Evolutionary conservation across 176 grass and related monocot genomes (phyloP), one percentile per base, ranked within the genome.

Genomic region (Alloteropsis semialata): DNA sequence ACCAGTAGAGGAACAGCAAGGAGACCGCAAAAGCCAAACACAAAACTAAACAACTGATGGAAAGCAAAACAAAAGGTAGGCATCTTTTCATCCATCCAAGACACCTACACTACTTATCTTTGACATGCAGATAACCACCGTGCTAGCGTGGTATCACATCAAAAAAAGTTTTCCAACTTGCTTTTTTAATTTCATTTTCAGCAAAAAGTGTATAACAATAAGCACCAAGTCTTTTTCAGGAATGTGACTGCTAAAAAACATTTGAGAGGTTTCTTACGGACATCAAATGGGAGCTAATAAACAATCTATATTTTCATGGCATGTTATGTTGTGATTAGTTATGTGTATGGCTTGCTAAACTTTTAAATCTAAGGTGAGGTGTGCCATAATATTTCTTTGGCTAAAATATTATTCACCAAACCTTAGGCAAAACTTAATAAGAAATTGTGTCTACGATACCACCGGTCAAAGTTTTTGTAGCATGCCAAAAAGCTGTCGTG

Each of bases 1-100:
- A 75, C 84, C 79, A 66, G 69, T 75, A 49, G 76, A 84, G 43
- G 39, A 77, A 34, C 78, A 65, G 13, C 44, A 28, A 50, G 77
- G 41, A 60, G 39, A 89, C 51, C 8, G 21, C 41, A 57, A 85
- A 50, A 80, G 65, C 45, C 36, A 65, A 64, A 34, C 8, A 29
- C n/a, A 51, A 49, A 86, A 50, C 8, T 77, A 61, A 62, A 41
- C 6, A 84, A 62, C 3, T 14, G 67, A 41, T 51, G 25, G 18
- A 58, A 83, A 88, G 7, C 27, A 17, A 15, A 51, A 10, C 4
- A 64, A 49, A 71, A 45, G 38, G 4, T 7, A 18, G 14, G 61
- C 46, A 50, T 17, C n/a, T 82, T 58, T 83, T 56, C 59, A 25
- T 68, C 30, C 59, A 25, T 68, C 30, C 22, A 10, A 65, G 21